Evolutionary conservation across 2,329 filamentous ascomycete genomes (phyloP).

Genomic region (Zymoseptoria crescenta): DNA sequence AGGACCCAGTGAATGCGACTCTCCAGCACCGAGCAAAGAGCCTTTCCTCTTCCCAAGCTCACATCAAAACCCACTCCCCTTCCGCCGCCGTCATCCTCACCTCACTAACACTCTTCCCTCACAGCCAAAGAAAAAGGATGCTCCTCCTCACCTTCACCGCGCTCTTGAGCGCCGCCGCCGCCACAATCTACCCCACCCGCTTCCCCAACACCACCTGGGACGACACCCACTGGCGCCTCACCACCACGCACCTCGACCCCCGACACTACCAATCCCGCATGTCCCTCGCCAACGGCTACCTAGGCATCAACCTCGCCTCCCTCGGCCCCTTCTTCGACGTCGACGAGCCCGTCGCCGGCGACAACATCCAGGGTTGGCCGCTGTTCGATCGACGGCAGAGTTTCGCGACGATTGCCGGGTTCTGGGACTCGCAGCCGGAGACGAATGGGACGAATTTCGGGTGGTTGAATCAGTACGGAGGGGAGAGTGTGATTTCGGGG

Average conservation of each 20-base stretch:
- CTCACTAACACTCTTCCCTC: not conserved
- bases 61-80: too few species aligned
- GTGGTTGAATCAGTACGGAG: constrained; percentile 62
- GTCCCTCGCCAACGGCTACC: constrained; percentile 55
- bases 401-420: constrained; percentile 61
- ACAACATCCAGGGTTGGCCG: constrained; percentile 56
- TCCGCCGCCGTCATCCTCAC: too few species aligned
- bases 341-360: constrained; percentile 47
- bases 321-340: constrained; percentile 57
- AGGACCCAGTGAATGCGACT: not conserved
- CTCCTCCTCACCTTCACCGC: not conserved
- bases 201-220: constrained; percentile 52
- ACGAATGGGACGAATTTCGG: constrained; percentile 57
- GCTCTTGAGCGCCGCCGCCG: constrained; percentile 3
- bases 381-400: constrained; percentile 55
- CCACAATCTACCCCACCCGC: constrained; percentile 39
- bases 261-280: constrained; percentile 55
- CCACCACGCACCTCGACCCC: constrained; percentile 46
- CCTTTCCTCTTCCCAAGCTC: not conserved
- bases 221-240: constrained; percentile 49
- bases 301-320: constrained; percentile 57
- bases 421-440: constrained; percentile 54
- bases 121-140: not conserved
- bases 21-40: not conserved
- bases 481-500: constrained; percentile 63